phyloP scores from a whole-genome alignment of 2,329 filamentous ascomycete species.

The Fusarium kyushuense region DNA sequence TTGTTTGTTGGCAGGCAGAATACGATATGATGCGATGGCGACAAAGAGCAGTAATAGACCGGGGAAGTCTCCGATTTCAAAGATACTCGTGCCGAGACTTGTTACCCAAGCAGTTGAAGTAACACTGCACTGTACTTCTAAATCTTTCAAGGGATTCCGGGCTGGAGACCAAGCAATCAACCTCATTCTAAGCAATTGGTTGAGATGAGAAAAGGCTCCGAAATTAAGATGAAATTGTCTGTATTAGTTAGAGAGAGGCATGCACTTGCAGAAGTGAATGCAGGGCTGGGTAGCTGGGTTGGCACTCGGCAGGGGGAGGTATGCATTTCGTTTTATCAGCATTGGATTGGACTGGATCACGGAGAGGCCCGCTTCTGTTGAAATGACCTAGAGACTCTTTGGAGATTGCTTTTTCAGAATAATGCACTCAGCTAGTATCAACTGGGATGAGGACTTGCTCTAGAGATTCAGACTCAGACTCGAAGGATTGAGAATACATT shows the following conservation, averaged over 20 bases:
- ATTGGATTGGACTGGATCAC: conserved; percentile 14
- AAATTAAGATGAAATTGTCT: conserved; percentile 27
- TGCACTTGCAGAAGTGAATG: conserved; percentile 27
- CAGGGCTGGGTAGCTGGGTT: conserved; percentile 34
- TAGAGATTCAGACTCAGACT: not conserved
- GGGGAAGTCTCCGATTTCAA: not conserved
- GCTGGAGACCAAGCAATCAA: conserved; percentile 34
- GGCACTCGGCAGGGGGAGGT: not conserved
- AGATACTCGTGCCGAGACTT: conserved; percentile 8
- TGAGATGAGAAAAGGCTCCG: conserved; percentile 22
- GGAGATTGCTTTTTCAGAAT: conserved; percentile 39
- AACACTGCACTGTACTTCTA: not conserved
- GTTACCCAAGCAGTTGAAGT: conserved; percentile 7
- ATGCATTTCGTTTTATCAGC: conserved; percentile 5
- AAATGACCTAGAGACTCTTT: conserved; percentile 42
- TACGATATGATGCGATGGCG: not conserved
- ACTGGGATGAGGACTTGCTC: conserved; percentile 9
- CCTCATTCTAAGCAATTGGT: conserved; percentile 12
- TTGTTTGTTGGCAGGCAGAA: not conserved
- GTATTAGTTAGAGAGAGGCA: not conserved
- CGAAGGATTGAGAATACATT: not conserved
- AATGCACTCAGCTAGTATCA: conserved; percentile 33
- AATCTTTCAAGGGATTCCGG: conserved; percentile 16
- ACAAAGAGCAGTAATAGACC: not conserved
- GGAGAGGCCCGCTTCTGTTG: conserved; percentile 40